Base-by-base conservation (phyloP, 2,329 filamentous ascomycete genomes). In the Nemania abortiva region DNA sequence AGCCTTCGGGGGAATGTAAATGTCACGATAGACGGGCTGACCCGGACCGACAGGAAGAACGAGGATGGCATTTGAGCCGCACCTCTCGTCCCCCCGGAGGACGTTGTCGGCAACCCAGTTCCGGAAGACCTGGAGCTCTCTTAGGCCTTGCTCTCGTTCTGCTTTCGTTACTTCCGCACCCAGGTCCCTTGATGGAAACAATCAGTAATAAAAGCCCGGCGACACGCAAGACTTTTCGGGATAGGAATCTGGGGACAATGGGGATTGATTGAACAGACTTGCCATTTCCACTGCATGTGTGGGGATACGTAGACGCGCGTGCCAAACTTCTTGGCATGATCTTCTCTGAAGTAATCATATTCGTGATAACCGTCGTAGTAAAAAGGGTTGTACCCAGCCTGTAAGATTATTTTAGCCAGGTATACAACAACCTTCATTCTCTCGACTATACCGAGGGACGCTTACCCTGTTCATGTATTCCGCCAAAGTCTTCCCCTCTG, bases 211-310 rank as follows among this genome's bases (percentile, higher is more conserved):
- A n/a, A 45, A 45, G 42, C 42, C 42, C 13, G 13, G 42, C 18
- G 42, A 45, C 10, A 45, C 42, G 42, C 42, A 45, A n/a, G 42
- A 45, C 18, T 15, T 6, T 45, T 13, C 42, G 42, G 18, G 18
- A 45, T n/a, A 4, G 42, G 42, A 45, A 45, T 6, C 42, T 45
- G 13, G 42, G 42, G 18, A n/a, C 18, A n/a, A 45, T 45, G 42
- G n/a, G n/a, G n/a, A n/a, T n/a, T 13, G 42, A 45, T 45, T 45
- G 42, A 45, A 13, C 6, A 45, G 42, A 45, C 42, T 45, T 45
- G 42, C 42, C 42, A 45, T 45, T 45, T 45, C 42, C 42, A 45
- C 42, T 45, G 42, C 42, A 45, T 45, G 13, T 45, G 42, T 45
- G 42, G 42, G 18, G 42, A 45, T 45, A 45, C 42, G 42, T 45